Conservation (phyloP, 768 basidiomycete species). For the Tulasnella sp. region DNA sequence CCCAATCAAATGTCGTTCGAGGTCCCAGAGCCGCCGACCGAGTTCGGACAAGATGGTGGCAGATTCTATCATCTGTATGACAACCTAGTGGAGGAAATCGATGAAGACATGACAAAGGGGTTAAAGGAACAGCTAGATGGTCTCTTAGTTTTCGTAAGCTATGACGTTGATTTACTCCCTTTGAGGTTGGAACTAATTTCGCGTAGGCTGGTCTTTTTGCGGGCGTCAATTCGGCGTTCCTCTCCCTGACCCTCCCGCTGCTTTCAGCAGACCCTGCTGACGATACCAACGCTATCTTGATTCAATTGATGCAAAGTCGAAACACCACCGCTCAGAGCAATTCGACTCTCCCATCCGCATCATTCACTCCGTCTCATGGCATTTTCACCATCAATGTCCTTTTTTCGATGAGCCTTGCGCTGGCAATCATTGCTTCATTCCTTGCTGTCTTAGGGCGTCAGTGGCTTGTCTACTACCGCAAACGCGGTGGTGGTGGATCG, state of each 20-base stretch:
- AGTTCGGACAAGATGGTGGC: background rate
- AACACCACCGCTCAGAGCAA: background rate
- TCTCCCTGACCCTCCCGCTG: background rate
- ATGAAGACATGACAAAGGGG: background rate
- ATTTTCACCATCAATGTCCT: background rate
- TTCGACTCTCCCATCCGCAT: background rate
- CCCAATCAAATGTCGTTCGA: background rate
- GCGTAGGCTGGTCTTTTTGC: background rate
- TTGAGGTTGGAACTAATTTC: background rate
- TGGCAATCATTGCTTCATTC: background rate
- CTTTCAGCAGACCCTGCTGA: background rate
- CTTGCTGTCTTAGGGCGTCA: background rate
- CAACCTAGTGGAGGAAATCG: background rate
- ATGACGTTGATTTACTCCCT: background rate
- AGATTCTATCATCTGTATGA: background rate
- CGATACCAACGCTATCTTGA: background rate
- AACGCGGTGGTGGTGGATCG: background rate
- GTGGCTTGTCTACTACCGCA: conserved; percentile 7
- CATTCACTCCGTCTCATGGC: background rate
- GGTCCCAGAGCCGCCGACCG: background rate
- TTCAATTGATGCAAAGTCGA: background rate
- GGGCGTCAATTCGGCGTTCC: conserved; percentile 1
- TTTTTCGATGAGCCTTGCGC: background rate
- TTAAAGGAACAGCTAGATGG: background rate
- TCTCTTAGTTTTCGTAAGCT: background rate